phyloP scores from a whole-genome alignment of 2,329 filamentous ascomycete species.

The Aureobasidium sp. region DNA sequence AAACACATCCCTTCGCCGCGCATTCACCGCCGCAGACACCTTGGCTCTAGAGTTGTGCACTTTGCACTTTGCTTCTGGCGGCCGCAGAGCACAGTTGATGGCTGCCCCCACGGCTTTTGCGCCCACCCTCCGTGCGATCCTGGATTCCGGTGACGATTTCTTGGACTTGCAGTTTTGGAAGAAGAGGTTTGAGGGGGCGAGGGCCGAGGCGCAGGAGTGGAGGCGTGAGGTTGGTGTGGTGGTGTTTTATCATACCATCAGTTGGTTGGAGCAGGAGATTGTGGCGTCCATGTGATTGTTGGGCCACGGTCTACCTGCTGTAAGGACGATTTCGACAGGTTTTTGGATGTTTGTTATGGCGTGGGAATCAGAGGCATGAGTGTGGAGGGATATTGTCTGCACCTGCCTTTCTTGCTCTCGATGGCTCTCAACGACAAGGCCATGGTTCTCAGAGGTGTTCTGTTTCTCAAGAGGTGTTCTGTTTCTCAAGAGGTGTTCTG shows the following conservation, averaged over 20 bases:
- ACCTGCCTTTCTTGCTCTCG: not conserved
- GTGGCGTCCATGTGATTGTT: not conserved
- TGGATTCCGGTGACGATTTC: not conserved
- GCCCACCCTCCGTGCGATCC: rapidly evolving
- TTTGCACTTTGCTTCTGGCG: not conserved
- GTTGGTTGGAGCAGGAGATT: not conserved
- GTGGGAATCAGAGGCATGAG: not conserved
- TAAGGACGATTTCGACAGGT: too few species aligned
- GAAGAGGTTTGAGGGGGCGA: not conserved
- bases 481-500: not conserved
- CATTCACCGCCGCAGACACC: not conserved
- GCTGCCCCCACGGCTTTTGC: too few species aligned
- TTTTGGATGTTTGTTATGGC: not conserved
- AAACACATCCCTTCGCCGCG: not conserved
- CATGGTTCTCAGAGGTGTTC: not conserved
- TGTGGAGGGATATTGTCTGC: not conserved
- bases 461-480: not conserved
- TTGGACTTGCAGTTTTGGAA: not conserved
- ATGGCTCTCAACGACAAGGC: not conserved
- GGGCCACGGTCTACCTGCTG: not conserved
- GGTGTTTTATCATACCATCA: not conserved
- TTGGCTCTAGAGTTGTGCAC: not conserved
- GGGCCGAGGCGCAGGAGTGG: not conserved
- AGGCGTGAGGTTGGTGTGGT: not conserved
- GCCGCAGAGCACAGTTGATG: not conserved